Evolutionary conservation across 305 asterid species (phyloP), one percentile per base, ranked within the genome.

Genomic region (Stenogyne calaminthoides): DNA sequence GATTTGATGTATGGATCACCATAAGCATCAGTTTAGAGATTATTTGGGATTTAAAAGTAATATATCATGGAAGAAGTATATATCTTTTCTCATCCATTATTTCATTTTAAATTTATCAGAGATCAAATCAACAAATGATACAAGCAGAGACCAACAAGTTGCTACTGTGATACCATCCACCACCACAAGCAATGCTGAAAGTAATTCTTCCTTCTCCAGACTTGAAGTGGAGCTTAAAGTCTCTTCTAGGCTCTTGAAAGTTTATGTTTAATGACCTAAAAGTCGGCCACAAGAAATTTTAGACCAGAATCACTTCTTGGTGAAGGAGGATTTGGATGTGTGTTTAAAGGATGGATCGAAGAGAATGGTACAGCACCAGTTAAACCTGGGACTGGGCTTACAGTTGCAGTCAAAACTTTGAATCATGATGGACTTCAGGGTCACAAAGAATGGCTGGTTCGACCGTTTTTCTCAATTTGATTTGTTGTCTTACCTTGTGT

Each of bases 401-500:
- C 98, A 9, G 98, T 93, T 67, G 98, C 97, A 34, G 98, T 93
- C 77, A 93, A 93, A 77, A 88, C 98, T 76, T 87, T 93, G 32
- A 93, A 93, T 85, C 98, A 93, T 29, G 98, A 92, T 58, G 98
- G 98, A 62, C 90, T 90, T 84, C 97, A 92, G 94, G 98, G 98
- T 78, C 98, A 92, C 83, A 93, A 85, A 88, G 98, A 93, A 87
- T 93, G 98, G 98, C 97, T 91, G 97, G 84, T 81, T 79, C 18
- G 92, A 22, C 42, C 54, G 82, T 80, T 80, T 80, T 80, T 80
- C 82, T 78, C 69, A 25, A 49, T 83, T 72, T 34, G 42, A 59
- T 54, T 65, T 60, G 14, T 69, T 29, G 44, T 69, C 69, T n/a
- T 61, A 29, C 52, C 46, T 27, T 57, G 59, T 44, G 58, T 57